Evolutionary conservation across 768 basidiomycete species (phyloP).

Genomic region (Pisolithus sp.): DNA sequence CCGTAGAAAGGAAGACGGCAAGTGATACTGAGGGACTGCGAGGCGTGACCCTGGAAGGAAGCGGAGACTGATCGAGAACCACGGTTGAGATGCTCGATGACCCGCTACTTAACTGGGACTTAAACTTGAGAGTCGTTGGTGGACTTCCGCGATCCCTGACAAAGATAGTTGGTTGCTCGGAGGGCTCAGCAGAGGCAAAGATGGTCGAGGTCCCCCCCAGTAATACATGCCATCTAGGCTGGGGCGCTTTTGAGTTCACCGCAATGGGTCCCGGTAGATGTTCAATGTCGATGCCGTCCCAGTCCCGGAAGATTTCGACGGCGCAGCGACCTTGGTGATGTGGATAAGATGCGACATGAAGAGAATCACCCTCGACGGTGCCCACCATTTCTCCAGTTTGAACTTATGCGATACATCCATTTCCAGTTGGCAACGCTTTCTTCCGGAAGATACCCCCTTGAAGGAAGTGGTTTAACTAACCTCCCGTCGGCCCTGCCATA

Average conservation of each 20-base stretch:
- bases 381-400: conserved; percentile 76
- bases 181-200: conserved; percentile 41
- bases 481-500: conserved; percentile 49
- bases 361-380: conserved; percentile 9
- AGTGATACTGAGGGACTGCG: conserved; percentile 36
- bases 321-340: conserved; percentile 54
- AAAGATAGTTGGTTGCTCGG: conserved; percentile 15
- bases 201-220: conserved; percentile 58
- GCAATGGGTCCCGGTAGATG: background rate
- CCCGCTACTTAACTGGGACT: conserved; percentile 28
- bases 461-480: conserved; percentile 54
- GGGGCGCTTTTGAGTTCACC: conserved; percentile 4
- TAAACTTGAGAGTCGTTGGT: conserved; percentile 39
- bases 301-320: conserved; percentile 30
- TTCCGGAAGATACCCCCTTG: conserved; percentile 31
- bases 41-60: conserved; percentile 28
- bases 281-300: background rate
- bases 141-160: conserved; percentile 16
- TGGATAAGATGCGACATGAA: conserved; percentile 16
- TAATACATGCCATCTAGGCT: conserved; percentile 37
- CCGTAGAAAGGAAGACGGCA: conserved; percentile 58
- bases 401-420: conserved; percentile 81
- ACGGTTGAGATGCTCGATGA: conserved; percentile 52
- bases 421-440: conserved; percentile 58
- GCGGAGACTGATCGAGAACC: conserved; percentile 70